Evolutionary conservation across 2,329 filamentous ascomycete species (phyloP), one percentile per base, ranked within the genome.

Genomic region (Claviceps sp.): DNA sequence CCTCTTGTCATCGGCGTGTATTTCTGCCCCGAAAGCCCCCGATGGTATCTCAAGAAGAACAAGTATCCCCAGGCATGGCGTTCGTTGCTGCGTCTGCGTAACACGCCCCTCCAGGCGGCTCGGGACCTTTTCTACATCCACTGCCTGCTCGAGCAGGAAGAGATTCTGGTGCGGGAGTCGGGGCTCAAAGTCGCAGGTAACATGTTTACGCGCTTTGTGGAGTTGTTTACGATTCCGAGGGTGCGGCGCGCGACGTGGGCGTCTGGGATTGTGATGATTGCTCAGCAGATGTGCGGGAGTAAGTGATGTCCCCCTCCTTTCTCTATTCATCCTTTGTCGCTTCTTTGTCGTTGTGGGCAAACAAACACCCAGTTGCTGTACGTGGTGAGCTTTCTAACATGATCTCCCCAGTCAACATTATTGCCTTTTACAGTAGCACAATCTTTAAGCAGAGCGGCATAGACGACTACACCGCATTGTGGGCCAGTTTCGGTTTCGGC

Each of bases 251-350:
- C 84, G 0, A 85, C 81, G 0, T 73, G 81, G 50, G 84, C 83
- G 1, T 81, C 82, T 0, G 80, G 77, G 56, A 77, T 78, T 1
- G 81, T 87, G 57, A 87, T 88, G 82, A 78, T 81, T 57, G 70
- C 69, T 0, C 79, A 83, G 59, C 80, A 83, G 60, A 75, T 83
- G 69, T 81, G 77, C 54, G 79, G 77, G 19, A 53, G 51, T 53
- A 26, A 70, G 51, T 53, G 4, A 14, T 19, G 8, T 4, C 8
- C 7, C 16, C 5, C n/a, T 1, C 13, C 16, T 10, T 24, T 24
- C n/a, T 14, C 22, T 26, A 4, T 43, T 14, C 8, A 10, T 16
- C 4, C 1, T 10, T 43, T 24, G 8, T 43, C 11, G 4, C 19
- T 24, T 43, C 13, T 11, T 4, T n/a, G 8, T 16, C 3, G 7